phyloP scores from a whole-genome alignment of 1,284 basidiomycete species.

The Pyrrhoderma lamaoense region DNA sequence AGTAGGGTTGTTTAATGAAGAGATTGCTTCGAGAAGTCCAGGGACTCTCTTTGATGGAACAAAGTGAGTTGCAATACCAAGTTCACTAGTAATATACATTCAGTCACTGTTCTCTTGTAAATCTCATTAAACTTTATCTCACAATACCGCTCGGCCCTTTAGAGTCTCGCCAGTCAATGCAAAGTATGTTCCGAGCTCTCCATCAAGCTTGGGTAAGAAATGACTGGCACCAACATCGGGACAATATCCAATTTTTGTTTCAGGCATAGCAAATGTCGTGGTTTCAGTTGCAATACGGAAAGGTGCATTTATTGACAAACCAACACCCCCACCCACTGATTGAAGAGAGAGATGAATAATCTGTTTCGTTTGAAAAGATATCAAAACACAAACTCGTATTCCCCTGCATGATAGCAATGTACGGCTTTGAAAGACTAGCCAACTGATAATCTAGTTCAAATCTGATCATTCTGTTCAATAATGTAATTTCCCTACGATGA shows the following conservation, averaged over 20 bases:
- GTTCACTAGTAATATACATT: slow-evolving; percentile 46
- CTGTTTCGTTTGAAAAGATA: slow-evolving; percentile 3
- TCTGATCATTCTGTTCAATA: slow-evolving; percentile 32
- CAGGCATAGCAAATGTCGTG: slow-evolving; percentile 94
- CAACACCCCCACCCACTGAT: slow-evolving; percentile 93
- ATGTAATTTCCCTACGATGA: slow-evolving; percentile 2
- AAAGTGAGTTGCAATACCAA: slow-evolving; percentile 88
- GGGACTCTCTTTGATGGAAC: slow-evolving; percentile 72
- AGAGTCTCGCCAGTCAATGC: slow-evolving; percentile 79
- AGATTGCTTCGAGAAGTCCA: slow-evolving; percentile 54
- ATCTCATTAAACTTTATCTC: slow-evolving; percentile 28
- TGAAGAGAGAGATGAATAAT: not conserved
- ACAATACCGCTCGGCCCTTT: slow-evolving; percentile 79
- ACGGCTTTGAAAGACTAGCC: slow-evolving; percentile 76
- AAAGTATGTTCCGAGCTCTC: slow-evolving; percentile 88
- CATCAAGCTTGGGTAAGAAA: slow-evolving; percentile 87
- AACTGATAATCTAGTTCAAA: slow-evolving; percentile 88
- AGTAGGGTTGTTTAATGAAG: slow-evolving; percentile 50
- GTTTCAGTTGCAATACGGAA: slow-evolving; percentile 94
- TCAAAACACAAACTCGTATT: slow-evolving; percentile 65
- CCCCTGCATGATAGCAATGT: slow-evolving; percentile 87
- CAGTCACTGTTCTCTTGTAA: not conserved
- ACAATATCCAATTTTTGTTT: slow-evolving; percentile 85
- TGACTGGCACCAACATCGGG: slow-evolving; percentile 92
- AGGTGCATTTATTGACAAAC: slow-evolving; percentile 80